Percentiles rank a stretch among this genome's conserved stretches.
Evolutionary conservation across 2,329 filamentous ascomycete genomes (phyloP).

Genomic region (Zymoseptoria brevis): DNA sequence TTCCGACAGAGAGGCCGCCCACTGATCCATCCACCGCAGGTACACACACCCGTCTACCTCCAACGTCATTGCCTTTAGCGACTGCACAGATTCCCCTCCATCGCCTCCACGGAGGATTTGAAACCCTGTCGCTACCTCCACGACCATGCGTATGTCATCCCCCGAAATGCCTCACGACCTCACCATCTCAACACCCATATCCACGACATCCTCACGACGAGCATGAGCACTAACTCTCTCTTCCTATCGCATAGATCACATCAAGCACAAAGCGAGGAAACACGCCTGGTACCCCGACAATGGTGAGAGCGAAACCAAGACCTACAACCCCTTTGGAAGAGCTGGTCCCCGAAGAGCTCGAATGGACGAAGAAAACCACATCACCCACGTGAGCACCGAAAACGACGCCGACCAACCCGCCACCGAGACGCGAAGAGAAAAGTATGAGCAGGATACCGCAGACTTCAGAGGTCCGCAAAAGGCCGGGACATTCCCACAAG

Average conservation of each 20-base stretch:
- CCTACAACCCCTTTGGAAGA: slow-evolving; percentile 25
- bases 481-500: slow-evolving; percentile 17
- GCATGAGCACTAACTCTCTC: slow-evolving; percentile 6
- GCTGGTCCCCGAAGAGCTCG: slow-evolving; percentile 7
- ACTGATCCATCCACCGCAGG: not conserved
- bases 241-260: slow-evolving; percentile 14
- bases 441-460: slow-evolving; percentile 5
- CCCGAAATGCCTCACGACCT: not conserved
- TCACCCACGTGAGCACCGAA: slow-evolving; percentile 10
- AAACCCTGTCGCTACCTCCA: not conserved
- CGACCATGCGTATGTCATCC: slow-evolving; percentile 6
- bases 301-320: slow-evolving; percentile 8
- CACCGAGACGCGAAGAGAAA: slow-evolving; percentile 6
- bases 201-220: not conserved
- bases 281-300: slow-evolving; percentile 24
- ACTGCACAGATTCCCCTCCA: not conserved
- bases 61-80: not conserved
- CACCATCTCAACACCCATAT: not conserved
- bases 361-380: slow-evolving; percentile 17
- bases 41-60: too few species aligned
- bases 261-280: slow-evolving; percentile 23
- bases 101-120: not conserved
- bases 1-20: not conserved
- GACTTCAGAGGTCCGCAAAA: slow-evolving; percentile 11
- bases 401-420: slow-evolving; percentile 15